Base-by-base conservation (phyloP, 805 yeast genomes). In the Wickerhamiella bombiphila region DNA sequence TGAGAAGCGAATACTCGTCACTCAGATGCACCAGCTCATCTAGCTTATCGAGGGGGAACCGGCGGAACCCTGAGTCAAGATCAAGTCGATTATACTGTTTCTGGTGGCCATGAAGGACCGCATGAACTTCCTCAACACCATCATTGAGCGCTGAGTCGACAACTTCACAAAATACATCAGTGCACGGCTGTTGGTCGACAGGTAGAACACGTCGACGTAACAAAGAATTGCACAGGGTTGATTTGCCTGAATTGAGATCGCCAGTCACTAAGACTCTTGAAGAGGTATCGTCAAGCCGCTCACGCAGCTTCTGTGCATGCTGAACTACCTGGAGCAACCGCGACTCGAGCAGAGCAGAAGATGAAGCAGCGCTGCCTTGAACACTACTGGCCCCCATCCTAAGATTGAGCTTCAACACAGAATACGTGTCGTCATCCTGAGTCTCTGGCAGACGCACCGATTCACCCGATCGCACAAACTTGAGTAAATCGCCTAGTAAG, bases 131-230 rank as follows among this genome's bases (percentile, higher is more conserved):
- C 59, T 93, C 96, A 13, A 73, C 51, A 14, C 77, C 72, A 29
- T 66, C 61, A 53, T 88, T 88, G 32, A 75, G 80, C 16, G 73
- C 63, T 8, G 85, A 82, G 56, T 91, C 95, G 21, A 81, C 64
- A 5, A 93, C 88, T 58, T 93, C 98, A 55, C 95, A 86, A 52
- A 93, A 93, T 0, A 91, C 95, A 43, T 81, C 76, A 0, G 99
- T 91, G 51, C 96, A 85, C 2, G 99, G 99, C 54, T 91, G 94
- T 53, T 91, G 98, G 58, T 91, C 99, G 52, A 80, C 94, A 0
- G 99, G 98, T 34, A 91, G 60, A 2, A 91, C 59, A 35, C 73
- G 70, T 36, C 91, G 68, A 47, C 86, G 66, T 42, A 91, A 60
- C 29, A 91, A 62, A 1, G 95, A 88, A 54, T 91, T 91, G 58